Evolutionary conservation across 441 rosid species (phyloP), one percentile per base, ranked within the genome.

Genomic region (Erodium chrysanthum): DNA sequence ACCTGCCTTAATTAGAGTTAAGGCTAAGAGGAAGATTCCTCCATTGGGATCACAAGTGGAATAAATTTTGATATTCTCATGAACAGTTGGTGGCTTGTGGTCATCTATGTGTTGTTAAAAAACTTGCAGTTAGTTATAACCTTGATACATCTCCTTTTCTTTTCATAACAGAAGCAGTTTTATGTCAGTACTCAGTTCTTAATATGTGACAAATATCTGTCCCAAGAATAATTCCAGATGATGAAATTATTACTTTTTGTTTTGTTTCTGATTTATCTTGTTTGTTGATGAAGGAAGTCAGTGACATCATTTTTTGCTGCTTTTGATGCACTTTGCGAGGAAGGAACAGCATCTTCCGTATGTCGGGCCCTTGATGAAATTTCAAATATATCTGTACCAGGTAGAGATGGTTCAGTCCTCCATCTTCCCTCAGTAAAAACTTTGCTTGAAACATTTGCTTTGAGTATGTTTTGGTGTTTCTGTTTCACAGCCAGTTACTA

Each of bases 271-370:
- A 75, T 60, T 70, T 22, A 67, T 29, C 65, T 76, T 77, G 31
- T 69, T 31, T 76, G 42, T 50, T 67, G n/a, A 77, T 85, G 77
- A 77, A 94, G 98, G 90, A 91, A 88, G 79, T 87, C 98, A 8
- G 96, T 76, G 48, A 65, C 92, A 37, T 82, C 94, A 15, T 91
- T 94, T 76, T 94, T 94, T 66, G 86, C 86, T 54, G 83, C 88
- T 5, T 91, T 78, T 80, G 98, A 94, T 81, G 91, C 86, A 5
- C 86, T 94, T 2, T 89, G 91, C 46, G 98, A 94, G 78, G 98
- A 94, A 85, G 98, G 97, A 74, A 88, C 84, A 40, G 89, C 98
- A 65, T 84, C 87, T 65, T 73, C 96, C 73, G 97, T 94, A 8
- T 94, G 96, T 74, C 80, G 77, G 73, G 93, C 94, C 78, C 96